phyloP scores from a whole-genome alignment of 2,329 filamentous ascomycete species.

The Xylaria multiplex region DNA sequence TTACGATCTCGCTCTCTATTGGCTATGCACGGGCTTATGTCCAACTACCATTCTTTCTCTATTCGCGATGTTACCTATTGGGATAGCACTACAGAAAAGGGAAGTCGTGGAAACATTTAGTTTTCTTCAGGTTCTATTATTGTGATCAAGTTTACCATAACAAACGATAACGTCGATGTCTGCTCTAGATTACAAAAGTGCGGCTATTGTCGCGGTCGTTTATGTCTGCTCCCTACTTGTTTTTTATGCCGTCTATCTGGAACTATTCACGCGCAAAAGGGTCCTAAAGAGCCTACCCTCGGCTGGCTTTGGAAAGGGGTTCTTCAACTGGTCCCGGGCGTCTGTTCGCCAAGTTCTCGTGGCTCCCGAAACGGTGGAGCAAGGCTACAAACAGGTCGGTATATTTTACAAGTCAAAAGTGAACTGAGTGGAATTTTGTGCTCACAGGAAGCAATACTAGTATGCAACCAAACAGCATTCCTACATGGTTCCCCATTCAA shows the following conservation, averaged over 20 bases:
- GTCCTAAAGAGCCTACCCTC: constrained; percentile 3
- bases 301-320: constrained; percentile 8
- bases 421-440: not conserved
- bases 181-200: constrained; percentile 7
- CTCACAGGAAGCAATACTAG: not conserved
- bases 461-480: constrained; percentile 14
- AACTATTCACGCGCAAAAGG: constrained; percentile 11
- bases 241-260: constrained; percentile 6
- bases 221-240: constrained; percentile 4
- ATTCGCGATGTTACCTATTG: too few relatives aligned
- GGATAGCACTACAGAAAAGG: too few relatives aligned
- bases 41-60: not conserved
- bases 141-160: not conserved
- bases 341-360: constrained; percentile 13
- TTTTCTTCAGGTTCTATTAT: too few relatives aligned
- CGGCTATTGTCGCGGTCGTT: not conserved
- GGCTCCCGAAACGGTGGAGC: constrained; percentile 13
- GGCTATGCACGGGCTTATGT: constrained; percentile 2
- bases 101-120: too few relatives aligned
- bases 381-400: constrained; percentile 15
- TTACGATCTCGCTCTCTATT: constrained; percentile 13
- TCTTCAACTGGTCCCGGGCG: constrained; percentile 13
- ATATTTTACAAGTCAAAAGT: not conserved
- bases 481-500: constrained; percentile 9
- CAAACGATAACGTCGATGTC: not conserved